phyloP scores from a whole-genome alignment of 805 yeast genomes.

The Lachancea waltii region DNA sequence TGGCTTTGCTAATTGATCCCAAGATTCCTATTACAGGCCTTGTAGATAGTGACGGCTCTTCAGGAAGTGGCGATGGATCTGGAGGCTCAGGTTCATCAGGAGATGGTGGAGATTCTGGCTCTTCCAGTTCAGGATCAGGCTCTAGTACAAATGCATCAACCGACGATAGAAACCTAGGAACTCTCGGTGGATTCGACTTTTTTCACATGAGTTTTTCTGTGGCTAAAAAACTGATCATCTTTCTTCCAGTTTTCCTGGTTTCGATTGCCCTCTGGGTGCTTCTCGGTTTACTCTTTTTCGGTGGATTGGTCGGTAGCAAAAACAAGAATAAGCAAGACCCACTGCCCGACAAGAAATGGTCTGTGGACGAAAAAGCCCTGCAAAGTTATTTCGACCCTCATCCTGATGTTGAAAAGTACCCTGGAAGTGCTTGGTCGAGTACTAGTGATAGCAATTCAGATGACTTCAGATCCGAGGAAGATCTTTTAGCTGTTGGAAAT shows the following conservation, averaged over 20 bases:
- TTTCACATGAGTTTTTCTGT: slow-evolving; percentile 6
- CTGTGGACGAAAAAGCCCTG: slow-evolving; percentile 1
- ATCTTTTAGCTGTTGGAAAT: slow-evolving; percentile 15
- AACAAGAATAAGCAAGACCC: too few species aligned
- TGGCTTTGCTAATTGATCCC: slow-evolving; percentile 64
- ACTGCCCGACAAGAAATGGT: slow-evolving; percentile 8
- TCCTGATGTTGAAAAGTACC: slow-evolving; percentile 6
- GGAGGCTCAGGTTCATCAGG: slow-evolving; percentile 13
- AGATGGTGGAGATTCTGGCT: slow-evolving; percentile 1
- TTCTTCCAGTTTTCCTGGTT: slow-evolving; percentile 13
- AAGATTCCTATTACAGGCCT: slow-evolving; percentile 22
- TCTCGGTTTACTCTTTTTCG: background rate
- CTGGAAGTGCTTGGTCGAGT: background rate
- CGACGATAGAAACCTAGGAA: slow-evolving; percentile 4
- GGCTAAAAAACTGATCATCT: slow-evolving; percentile 12
- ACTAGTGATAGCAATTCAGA: slow-evolving; percentile 3
- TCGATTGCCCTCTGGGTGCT: slow-evolving; percentile 14
- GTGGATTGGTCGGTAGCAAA: slow-evolving; percentile 1
- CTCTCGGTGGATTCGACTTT: slow-evolving; percentile 4
- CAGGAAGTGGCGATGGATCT: slow-evolving; percentile 31
- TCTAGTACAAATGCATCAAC: slow-evolving; percentile 8
- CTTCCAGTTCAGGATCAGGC: slow-evolving; percentile 13
- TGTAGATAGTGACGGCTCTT: slow-evolving; percentile 7
- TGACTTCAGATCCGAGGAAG: slow-evolving; percentile 9
- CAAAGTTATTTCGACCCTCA: background rate